Evolutionary conservation across 2,329 filamentous ascomycete species (phyloP), one percentile per base, ranked within the genome.

Genomic region (Ciborinia camelliae): DNA sequence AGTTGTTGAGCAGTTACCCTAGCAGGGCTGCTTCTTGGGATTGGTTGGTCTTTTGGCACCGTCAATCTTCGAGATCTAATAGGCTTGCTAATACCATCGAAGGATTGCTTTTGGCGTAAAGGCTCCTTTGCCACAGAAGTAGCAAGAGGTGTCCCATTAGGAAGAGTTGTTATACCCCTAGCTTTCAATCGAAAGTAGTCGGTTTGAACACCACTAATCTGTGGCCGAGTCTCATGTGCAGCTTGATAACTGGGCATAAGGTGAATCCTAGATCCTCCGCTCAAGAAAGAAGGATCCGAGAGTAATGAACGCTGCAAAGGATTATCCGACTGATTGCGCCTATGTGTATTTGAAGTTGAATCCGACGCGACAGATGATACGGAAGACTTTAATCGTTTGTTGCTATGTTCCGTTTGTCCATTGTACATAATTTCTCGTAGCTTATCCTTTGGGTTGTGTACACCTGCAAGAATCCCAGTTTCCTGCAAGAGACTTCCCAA

Each of bases 161-260:
- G 70, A 23, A 75, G 66, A 35, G 73, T 76, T 3, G 64, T 66
- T 10, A 76, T 75, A 3, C 75, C 75, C 51, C 75, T 69, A 14
- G 75, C 75, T 68, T 76, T 76, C 18, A 76, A 65, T 26, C 75
- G 71, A 60, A 76, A 76, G 62, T 76, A 76, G 63, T 76, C 74
- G 4, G 74, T 75, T 45, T 74, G 68, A 7, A 76, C 74, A 5
- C 74, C 74, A 63, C 72, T 76, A 9, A 69, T 52, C 57, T 72
- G 71, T 30, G 64, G 67, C 26, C 69, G 68, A 23, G 51, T 61
- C 43, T 74, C 72, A 26, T 73, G 65, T 14, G 67, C 58, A 4
- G 53, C 35, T 54, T 61, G 66, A 41, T 71, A 72, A n/a, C 68
- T 68, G 7, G 68, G 62, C 51, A 74, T 64, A 2, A 73, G 64